Evolutionary conservation across 192 early-diverging fungal genomes (phyloP).

Genomic region (Haplosporangium gracile): DNA sequence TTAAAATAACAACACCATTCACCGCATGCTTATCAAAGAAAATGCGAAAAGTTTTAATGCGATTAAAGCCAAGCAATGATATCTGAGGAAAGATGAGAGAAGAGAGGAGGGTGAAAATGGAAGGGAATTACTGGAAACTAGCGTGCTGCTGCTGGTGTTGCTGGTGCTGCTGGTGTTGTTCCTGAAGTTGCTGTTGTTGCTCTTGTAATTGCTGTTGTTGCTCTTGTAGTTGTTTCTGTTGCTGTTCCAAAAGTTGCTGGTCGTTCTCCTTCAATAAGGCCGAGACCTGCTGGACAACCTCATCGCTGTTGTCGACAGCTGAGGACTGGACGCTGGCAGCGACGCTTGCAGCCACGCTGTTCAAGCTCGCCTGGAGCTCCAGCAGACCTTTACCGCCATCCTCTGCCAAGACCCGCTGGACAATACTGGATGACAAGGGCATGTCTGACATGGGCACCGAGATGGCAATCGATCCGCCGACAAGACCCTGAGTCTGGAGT

Average conservation of each 20-base stretch:
- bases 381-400: conserved; percentile 23
- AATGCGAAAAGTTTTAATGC: too few species aligned
- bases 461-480: conserved; percentile 29
- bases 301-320: conserved; percentile 18
- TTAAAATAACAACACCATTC: too few species aligned
- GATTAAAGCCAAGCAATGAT: neutral
- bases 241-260: conserved; percentile 27
- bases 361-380: conserved; percentile 28
- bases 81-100: neutral
- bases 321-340: conserved; percentile 9
- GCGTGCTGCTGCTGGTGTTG: conserved; percentile 2
- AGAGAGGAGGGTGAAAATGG: neutral
- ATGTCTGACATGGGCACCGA: conserved; percentile 45
- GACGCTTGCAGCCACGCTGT: neutral
- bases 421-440: conserved; percentile 47
- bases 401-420: conserved; percentile 41
- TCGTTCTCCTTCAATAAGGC: conserved; percentile 54
- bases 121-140: neutral
- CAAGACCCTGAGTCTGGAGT: conserved; percentile 22
- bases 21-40: too few species aligned
- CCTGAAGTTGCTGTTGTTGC: neutral
- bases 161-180: conserved; percentile 18
- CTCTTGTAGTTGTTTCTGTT: conserved; percentile 23
- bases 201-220: neutral
- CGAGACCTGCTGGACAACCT: conserved; percentile 44